These are phyloP conservation scores for Gastrodia elata DNA, from an alignment of 106 monocot species.

Conservation along the genomic window DNA sequence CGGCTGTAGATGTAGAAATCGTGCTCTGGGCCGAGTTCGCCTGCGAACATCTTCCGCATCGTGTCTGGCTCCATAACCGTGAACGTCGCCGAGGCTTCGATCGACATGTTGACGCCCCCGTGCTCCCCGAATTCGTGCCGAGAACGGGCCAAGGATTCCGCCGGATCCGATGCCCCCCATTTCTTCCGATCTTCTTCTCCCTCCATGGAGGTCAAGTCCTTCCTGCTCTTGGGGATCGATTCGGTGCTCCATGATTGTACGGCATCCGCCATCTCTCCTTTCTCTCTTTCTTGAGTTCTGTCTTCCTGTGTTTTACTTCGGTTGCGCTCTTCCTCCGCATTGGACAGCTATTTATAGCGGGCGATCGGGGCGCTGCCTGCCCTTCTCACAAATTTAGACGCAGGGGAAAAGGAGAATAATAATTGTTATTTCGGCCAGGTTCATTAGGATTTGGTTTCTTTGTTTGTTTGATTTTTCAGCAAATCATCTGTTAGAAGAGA, in stretches of 20 bases:
- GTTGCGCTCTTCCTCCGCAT: too few relatives aligned
- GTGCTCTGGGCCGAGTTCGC: constrained; percentile 86
- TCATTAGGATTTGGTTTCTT: too few relatives aligned
- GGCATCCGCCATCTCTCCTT: constrained; percentile 4
- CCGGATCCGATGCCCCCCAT: constrained; percentile 45
- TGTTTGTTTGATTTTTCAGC: too few relatives aligned
- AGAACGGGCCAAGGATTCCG: constrained; percentile 54
- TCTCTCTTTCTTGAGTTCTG: not conserved
- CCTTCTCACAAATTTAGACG: too few relatives aligned
- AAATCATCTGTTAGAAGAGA: too few relatives aligned
- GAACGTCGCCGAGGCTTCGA: constrained; percentile 98
- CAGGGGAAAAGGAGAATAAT: too few relatives aligned
- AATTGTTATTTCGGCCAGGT: too few relatives aligned
- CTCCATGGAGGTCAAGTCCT: not conserved
- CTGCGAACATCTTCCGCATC: constrained; percentile 73
- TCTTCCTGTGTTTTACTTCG: not conserved
- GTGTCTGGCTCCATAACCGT: constrained; percentile 97
- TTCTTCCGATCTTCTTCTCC: not conserved
- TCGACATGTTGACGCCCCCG: constrained; percentile 99
- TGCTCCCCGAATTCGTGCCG: constrained; percentile 98
- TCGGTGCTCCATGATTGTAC: constrained; percentile 2
- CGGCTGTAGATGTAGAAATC: constrained; percentile 94
- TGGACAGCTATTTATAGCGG: too few relatives aligned
- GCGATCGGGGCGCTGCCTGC: too few relatives aligned
- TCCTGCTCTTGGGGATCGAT: not conserved